These are phyloP conservation scores for Hymenoscyphus fructigenus DNA, from an alignment of 2,329 filamentous ascomycete genomes.

Conservation along the genomic window DNA sequence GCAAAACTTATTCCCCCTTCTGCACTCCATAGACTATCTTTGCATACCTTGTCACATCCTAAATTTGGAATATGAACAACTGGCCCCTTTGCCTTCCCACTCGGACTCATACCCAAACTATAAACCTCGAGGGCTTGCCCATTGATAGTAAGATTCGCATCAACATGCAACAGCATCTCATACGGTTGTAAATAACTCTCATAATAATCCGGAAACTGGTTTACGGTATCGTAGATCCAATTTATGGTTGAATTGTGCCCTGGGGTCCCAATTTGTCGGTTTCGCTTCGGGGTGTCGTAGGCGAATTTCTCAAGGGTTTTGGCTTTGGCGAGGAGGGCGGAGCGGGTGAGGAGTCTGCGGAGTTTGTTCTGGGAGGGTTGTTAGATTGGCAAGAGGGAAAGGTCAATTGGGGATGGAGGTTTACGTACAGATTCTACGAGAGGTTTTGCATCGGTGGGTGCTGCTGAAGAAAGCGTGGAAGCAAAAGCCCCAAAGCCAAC, in stretches of 20 bases:
- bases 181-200: constrained; percentile 47
- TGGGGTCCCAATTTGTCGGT: neutral
- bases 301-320: neutral
- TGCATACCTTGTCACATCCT: constrained; percentile 22
- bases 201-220: constrained; percentile 33
- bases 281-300: neutral
- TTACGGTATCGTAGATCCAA: constrained; percentile 44
- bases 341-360: neutral
- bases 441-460: neutral
- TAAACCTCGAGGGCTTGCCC: constrained; percentile 11
- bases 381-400: neutral
- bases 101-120: constrained; percentile 17
- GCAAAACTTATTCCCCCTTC: neutral
- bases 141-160: constrained; percentile 17
- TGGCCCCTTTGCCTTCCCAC: constrained; percentile 15
- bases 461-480: neutral
- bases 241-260: neutral
- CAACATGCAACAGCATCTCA: constrained; percentile 21
- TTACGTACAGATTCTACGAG: neutral
- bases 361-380: neutral
- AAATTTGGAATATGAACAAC: constrained; percentile 21
- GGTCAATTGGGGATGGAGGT: neutral
- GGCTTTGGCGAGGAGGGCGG: neutral
- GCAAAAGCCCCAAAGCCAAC: neutral
- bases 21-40: neutral